Percentiles rank a stretch among this genome's conserved stretches.
phyloP scores from a whole-genome alignment of 768 basidiomycete species.

The Russula lepida region DNA sequence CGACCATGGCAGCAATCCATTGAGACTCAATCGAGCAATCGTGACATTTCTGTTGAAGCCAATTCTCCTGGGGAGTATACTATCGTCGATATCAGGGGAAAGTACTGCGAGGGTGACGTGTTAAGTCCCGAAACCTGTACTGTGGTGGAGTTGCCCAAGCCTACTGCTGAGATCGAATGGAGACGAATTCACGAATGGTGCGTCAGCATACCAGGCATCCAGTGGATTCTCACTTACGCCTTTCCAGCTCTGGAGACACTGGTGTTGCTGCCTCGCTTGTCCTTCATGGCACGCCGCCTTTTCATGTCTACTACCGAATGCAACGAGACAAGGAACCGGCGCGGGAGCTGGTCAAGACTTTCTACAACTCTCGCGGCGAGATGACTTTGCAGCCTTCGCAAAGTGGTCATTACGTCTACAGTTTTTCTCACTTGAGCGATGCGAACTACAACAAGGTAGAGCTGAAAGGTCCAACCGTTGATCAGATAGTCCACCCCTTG shows the following conservation, averaged over 20 bases:
- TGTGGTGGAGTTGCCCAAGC: slow-evolving; percentile 66
- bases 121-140: slow-evolving; percentile 74
- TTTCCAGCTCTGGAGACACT: slow-evolving; percentile 72
- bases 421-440: slow-evolving; percentile 73
- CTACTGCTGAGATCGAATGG: slow-evolving; percentile 82
- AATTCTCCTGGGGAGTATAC: slow-evolving; percentile 70
- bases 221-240: neutral
- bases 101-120: slow-evolving; percentile 76
- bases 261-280: slow-evolving; percentile 84
- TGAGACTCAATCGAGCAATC: slow-evolving; percentile 38
- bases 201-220: slow-evolving; percentile 18
- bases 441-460: slow-evolving; percentile 72
- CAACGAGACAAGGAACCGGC: slow-evolving; percentile 62
- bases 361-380: slow-evolving; percentile 67
- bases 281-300: slow-evolving; percentile 83
- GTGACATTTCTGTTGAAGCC: slow-evolving; percentile 42
- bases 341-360: slow-evolving; percentile 50
- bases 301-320: slow-evolving; percentile 70
- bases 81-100: slow-evolving; percentile 62
- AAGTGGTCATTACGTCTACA: slow-evolving; percentile 85
- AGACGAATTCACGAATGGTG: slow-evolving; percentile 88
- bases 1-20: slow-evolving; percentile 60
- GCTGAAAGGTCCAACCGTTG: slow-evolving; percentile 67
- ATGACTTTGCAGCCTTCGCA: slow-evolving; percentile 78
- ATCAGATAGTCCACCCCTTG: slow-evolving; percentile 84